A percentile compares a stretch with the other conserved stretches of the same genome.
Evolutionary conservation across 352 stramenopile genomes (phyloP).

Genomic region (Ochromonadaceae sp.): DNA sequence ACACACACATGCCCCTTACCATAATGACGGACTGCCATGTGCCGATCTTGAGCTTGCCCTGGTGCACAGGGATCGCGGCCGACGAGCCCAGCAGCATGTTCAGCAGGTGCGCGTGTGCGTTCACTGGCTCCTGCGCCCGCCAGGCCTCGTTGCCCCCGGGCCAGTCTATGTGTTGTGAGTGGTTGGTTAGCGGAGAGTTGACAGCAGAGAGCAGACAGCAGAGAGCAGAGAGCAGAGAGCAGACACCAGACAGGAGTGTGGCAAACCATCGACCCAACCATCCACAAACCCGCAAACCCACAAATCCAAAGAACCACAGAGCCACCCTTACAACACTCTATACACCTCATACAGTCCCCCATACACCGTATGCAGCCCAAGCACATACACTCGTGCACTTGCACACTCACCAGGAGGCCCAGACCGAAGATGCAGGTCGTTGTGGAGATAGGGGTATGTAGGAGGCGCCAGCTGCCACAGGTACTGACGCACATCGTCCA

Average conservation of each 20-base stretch:
- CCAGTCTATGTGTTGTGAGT: constrained; percentile 44
- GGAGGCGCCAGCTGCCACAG: constrained; percentile 33
- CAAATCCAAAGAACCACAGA: too few relatives aligned
- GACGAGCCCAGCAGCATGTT: constrained; percentile 42
- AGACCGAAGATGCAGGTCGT: constrained; percentile 45
- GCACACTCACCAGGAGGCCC: constrained; percentile 36
- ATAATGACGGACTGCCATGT: constrained; percentile 45
- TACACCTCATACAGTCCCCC: too few relatives aligned
- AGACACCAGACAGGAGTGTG: too few relatives aligned
- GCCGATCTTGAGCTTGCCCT: constrained; percentile 43
- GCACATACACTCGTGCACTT: too few relatives aligned
- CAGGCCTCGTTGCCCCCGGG: constrained; percentile 34
- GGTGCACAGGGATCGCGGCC: constrained; percentile 40
- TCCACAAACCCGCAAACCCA: too few relatives aligned
- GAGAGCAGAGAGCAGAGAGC: too few relatives aligned
- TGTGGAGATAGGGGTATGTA: constrained; percentile 39
- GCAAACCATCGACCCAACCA: too few relatives aligned
- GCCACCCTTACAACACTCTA: too few relatives aligned
- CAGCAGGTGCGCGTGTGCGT: constrained; percentile 49
- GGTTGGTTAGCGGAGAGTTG: constrained; percentile 19
- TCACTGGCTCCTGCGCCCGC: constrained; percentile 49
- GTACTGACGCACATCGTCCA: constrained; percentile 38
- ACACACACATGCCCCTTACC: not conserved
- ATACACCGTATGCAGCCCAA: too few relatives aligned
- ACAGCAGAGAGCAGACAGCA: too few relatives aligned